Conservation (phyloP, 2,329 filamentous ascomycete species). For the Stemphylium lycopersici region DNA sequence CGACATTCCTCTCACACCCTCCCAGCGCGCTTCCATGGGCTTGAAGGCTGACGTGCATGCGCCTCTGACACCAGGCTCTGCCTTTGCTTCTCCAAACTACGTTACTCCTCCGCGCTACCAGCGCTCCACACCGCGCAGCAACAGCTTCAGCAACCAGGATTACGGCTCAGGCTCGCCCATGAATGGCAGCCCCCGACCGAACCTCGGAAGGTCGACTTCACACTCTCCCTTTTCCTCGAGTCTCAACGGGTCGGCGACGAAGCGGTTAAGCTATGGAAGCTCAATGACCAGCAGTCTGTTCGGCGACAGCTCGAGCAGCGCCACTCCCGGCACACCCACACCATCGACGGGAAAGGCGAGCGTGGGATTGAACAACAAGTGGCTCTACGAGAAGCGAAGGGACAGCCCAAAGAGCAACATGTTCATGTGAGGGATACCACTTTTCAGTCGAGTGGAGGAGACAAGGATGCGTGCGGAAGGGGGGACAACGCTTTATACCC, state of each 20-base stretch:
- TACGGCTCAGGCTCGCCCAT: constrained; percentile 59
- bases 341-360: constrained; percentile 66
- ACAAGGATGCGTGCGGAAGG: constrained; percentile 1
- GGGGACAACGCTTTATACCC: constrained; percentile 41
- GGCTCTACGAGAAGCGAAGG: constrained; percentile 84
- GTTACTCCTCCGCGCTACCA: constrained; percentile 88
- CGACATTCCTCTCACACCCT: constrained; percentile 90
- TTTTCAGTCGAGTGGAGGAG: not conserved
- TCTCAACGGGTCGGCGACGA: constrained; percentile 57
- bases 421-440: constrained; percentile 27
- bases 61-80: constrained; percentile 68
- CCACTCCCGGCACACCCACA: constrained; percentile 68
- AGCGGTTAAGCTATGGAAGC: constrained; percentile 66
- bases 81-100: constrained; percentile 60
- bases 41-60: constrained; percentile 68
- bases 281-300: constrained; percentile 53
- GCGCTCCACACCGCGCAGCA: constrained; percentile 71
- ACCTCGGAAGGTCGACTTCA: constrained; percentile 32
- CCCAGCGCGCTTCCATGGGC: constrained; percentile 83
- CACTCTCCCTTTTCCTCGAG: constrained; percentile 59
- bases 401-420: constrained; percentile 54
- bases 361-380: constrained; percentile 86
- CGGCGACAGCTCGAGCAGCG: constrained; percentile 49
- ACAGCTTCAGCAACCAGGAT: constrained; percentile 60
- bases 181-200: constrained; percentile 59